phyloP scores from a whole-genome alignment of 192 early-diverging fungal species.

The Coemansia sp. region DNA sequence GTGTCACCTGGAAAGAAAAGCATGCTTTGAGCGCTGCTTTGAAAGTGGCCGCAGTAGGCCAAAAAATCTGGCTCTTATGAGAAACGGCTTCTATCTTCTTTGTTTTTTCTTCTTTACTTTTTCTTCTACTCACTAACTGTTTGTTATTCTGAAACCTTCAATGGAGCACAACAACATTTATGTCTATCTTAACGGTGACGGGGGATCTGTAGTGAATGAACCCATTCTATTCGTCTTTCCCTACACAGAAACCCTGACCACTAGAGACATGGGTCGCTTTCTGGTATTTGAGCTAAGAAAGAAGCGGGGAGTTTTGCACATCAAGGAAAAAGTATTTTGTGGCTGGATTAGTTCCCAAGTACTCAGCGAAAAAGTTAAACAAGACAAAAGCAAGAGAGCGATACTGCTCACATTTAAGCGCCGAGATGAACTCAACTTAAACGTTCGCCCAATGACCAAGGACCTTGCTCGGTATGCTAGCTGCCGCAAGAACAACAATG shows the following conservation, averaged over 20 bases:
- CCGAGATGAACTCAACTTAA: background rate
- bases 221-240: background rate
- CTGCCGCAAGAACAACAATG: background rate
- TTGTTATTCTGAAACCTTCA: background rate
- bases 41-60: background rate
- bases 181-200: background rate
- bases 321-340: background rate
- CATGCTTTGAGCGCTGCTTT: background rate
- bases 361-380: background rate
- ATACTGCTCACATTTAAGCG: background rate
- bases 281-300: background rate
- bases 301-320: background rate
- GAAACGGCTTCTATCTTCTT: background rate
- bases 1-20: background rate
- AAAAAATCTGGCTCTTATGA: background rate
- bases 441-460: background rate
- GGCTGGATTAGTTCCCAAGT: background rate
- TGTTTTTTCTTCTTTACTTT: background rate
- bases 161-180: constrained; percentile 4
- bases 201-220: background rate
- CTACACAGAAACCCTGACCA: background rate
- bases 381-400: background rate
- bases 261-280: background rate
- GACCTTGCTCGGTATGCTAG: background rate
- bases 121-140: background rate